Evolutionary conservation across 495 filamentous ascomycete genomes (phyloP).

Genomic region (Penicillium cinerascens): DNA sequence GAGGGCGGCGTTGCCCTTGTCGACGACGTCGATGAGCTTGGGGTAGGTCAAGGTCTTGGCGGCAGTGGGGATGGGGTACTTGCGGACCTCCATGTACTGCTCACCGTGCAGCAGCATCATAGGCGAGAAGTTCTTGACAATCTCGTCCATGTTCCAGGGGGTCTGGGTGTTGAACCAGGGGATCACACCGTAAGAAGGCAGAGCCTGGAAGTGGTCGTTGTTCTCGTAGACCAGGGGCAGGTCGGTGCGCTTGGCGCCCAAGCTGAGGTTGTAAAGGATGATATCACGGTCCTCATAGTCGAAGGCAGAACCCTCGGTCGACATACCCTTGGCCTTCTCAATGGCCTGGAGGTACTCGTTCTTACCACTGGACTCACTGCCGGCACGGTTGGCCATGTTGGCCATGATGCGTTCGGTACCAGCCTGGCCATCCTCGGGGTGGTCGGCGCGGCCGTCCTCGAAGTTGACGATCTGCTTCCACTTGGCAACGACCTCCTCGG

Average conservation of each 20-base stretch:
- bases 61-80: conserved; percentile 89
- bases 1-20: conserved; percentile 91
- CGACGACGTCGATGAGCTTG: conserved; percentile 87
- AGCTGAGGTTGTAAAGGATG: conserved; percentile 91
- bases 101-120: conserved; percentile 99
- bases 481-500: conserved; percentile 74
- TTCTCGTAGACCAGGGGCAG: conserved; percentile 86
- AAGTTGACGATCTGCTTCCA: conserved; percentile 84
- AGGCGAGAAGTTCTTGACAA: conserved; percentile 91
- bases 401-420: conserved; percentile 85
- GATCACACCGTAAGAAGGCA: conserved; percentile 93
- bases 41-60: conserved; percentile 77
- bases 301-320: conserved; percentile 74
- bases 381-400: conserved; percentile 73
- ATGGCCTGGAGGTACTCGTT: conserved; percentile 64
- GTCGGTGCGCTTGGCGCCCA: conserved; percentile 92
- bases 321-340: conserved; percentile 67
- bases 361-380: conserved; percentile 35
- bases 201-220: conserved; percentile 81
- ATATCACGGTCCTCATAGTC: conserved; percentile 80
- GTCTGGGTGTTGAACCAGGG: conserved; percentile 82
- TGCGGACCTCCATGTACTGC: conserved; percentile 94
- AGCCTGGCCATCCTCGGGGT: conserved; percentile 75
- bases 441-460: conserved; percentile 83
- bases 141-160: conserved; percentile 75